These are phyloP conservation scores for Stentor roeselii DNA, from an alignment of 73 alveolate genomes.

Conservation along the genomic window DNA sequence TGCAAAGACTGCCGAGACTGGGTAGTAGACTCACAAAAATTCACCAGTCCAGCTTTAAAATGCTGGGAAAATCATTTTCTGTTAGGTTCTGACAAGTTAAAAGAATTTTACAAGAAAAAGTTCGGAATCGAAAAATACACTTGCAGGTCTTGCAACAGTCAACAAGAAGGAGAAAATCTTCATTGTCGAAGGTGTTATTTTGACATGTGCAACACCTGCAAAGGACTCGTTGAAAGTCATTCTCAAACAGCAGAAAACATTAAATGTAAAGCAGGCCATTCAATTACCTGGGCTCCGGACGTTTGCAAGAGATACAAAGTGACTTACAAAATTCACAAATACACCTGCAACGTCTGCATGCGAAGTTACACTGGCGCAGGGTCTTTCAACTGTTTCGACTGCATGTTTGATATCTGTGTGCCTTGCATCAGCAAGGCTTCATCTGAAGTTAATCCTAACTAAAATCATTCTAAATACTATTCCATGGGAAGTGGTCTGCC, in stretches of 20 bases:
- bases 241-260: background rate
- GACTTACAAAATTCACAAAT: too few relatives aligned
- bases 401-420: background rate
- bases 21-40: background rate
- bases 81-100: background rate
- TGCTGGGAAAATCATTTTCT: background rate
- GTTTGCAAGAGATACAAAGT: background rate
- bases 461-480: too few relatives aligned
- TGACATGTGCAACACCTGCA: background rate
- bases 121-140: background rate
- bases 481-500: background rate
- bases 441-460: too few relatives aligned
- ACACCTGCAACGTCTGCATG: background rate
- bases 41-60: too few relatives aligned
- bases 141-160: background rate
- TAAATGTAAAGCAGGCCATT: background rate
- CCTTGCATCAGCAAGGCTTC: background rate
- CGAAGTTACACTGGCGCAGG: background rate
- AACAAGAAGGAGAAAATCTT: background rate
- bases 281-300: background rate
- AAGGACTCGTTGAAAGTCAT: background rate
- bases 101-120: background rate
- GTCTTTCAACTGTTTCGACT: background rate
- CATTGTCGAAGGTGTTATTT: conserved; percentile 1
- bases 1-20: background rate